Percentiles rank a stretch among this genome's conserved stretches.
phyloP scores from a whole-genome alignment of 2,329 filamentous ascomycete genomes.

The Bisporella sp. region DNA sequence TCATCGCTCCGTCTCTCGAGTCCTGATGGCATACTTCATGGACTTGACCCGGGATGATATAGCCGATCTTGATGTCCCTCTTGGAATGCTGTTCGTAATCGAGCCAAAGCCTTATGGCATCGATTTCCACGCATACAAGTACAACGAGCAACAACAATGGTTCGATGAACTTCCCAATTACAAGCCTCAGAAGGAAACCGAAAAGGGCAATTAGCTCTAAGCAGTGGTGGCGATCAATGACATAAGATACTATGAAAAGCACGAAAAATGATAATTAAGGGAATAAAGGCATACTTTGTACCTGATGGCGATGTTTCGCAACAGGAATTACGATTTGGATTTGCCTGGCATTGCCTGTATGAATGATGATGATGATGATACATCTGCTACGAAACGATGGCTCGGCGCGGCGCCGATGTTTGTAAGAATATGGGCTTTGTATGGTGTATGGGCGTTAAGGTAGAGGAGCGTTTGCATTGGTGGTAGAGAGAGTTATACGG shows the following conservation, averaged over 20 bases:
- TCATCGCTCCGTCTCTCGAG: constrained; percentile 85
- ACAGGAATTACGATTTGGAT: not conserved
- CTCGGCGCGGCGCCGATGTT: too few species aligned
- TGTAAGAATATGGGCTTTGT: too few species aligned
- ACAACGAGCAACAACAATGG: constrained; percentile 69
- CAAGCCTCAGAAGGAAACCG: constrained; percentile 53
- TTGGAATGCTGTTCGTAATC: constrained; percentile 90
- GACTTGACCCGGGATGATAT: constrained; percentile 86
- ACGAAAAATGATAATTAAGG: too few species aligned
- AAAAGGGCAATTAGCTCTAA: constrained; percentile 17
- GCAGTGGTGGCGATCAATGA: too few species aligned
- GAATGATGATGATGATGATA: not conserved
- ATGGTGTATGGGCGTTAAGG: too few species aligned
- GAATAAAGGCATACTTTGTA: too few species aligned
- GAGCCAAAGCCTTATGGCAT: constrained; percentile 98
- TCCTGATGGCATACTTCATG: constrained; percentile 94
- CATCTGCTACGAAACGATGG: not conserved
- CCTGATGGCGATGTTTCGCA: too few species aligned
- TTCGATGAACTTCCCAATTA: constrained; percentile 87
- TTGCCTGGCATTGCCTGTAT: not conserved
- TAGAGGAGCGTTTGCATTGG: too few species aligned
- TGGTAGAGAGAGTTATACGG: too few species aligned
- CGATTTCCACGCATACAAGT: constrained; percentile 92
- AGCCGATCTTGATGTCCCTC: constrained; percentile 85
- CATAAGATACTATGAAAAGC: too few species aligned